Evolutionary conservation across 2,329 filamentous ascomycete genomes (phyloP).

Genomic region (Apiospora arundinis): DNA sequence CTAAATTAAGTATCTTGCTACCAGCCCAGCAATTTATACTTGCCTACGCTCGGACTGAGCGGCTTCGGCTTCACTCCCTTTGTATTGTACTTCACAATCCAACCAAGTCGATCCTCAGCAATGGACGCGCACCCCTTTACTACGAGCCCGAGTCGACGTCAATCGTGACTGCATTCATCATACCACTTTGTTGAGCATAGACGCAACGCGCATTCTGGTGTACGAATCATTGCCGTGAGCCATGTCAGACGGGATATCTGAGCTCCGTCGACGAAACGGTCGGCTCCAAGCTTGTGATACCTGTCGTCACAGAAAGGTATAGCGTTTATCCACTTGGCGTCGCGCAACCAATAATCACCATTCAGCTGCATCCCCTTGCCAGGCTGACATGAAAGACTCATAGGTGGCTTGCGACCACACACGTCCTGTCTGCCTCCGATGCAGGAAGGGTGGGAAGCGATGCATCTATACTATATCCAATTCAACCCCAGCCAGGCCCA

Average conservation of each 20-base stretch:
- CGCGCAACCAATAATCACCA: background rate
- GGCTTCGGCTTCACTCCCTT: background rate
- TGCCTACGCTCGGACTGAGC: background rate
- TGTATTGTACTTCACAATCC: background rate
- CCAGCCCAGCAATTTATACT: too few relatives aligned
- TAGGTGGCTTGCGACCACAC: constrained; percentile 51
- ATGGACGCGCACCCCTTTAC: background rate
- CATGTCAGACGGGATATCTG: constrained; percentile 6
- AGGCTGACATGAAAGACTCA: background rate
- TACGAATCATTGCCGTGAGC: background rate
- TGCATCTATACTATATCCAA: constrained; percentile 45
- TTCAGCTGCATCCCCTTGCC: background rate
- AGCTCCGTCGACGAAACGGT: constrained; percentile 24
- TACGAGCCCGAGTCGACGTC: background rate
- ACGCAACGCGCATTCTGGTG: background rate
- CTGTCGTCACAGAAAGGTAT: constrained; percentile 25
- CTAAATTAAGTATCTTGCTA: too few relatives aligned
- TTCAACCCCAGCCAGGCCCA: constrained; percentile 7
- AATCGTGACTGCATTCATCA: background rate
- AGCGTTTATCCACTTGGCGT: background rate
- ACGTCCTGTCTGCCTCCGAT: constrained; percentile 48
- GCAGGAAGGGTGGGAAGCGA: constrained; percentile 41
- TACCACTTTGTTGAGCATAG: background rate
- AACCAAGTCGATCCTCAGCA: background rate
- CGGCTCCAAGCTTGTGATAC: constrained; percentile 26